Base-by-base conservation (phyloP, 495 filamentous ascomycete genomes). In the Aspergillus bertholletiae region DNA sequence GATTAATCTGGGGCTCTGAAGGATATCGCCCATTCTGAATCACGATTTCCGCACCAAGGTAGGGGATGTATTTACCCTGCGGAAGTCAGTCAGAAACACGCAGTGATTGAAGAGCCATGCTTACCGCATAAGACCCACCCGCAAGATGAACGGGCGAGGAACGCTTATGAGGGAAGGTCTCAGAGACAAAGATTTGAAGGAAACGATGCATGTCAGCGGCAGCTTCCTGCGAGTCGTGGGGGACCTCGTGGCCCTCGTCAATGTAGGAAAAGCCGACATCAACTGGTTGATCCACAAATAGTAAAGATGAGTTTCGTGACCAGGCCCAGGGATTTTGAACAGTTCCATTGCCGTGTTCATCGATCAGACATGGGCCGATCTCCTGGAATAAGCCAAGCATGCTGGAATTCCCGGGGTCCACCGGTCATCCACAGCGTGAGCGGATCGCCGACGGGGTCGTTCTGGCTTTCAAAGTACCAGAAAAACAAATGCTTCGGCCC, bases 381-480 rank as follows among this genome's bases (percentile, higher is more conserved):
- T 73, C 71, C 22, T 64, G 26, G 39, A 74, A 69, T 0, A 74
- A 55, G 1, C 73, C 74, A 37, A 76, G 46, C 66, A 76, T 68
- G 35, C 64, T 67, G 1, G 70, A 72, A 6, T 57, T 55, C 2
- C 77, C 77, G 8, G 77, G 77, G n/a, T 2, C 77, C 77, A 24
- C 76, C 76, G 2, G 77, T 86, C 64, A 84, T 76, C 83, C 82
- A 86, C 8, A 84, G 71, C 0, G 80, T 83, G 41, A 84, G 55
- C 0, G 79, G 79, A 28, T 80, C 80, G 18, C 65, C 68, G 3
- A 41, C 22, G 1, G 81, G 80, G 53, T 83, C 74, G 52, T 80
- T 77, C 45, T 79, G 72, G 22, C 77, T 70, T 58, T 84, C 80
- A 55, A 84, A 84, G 60, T 80, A 83, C 80, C 81, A 83, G 62